Evolutionary conservation across 768 basidiomycete species (phyloP).

Genomic region (Mycena floridula): DNA sequence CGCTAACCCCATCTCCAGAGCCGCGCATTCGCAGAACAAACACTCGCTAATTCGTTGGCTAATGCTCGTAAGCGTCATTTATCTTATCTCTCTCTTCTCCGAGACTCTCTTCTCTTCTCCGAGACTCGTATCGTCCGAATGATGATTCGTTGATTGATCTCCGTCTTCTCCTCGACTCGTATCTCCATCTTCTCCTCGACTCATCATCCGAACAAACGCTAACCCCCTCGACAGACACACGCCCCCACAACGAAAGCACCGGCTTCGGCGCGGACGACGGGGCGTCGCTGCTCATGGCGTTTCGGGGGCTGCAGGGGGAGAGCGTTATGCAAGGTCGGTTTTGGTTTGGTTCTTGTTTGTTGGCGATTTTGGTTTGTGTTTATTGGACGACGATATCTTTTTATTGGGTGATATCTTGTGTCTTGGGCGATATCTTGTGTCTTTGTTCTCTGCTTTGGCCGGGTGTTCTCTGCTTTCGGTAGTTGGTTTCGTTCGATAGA

Average conservation of each 20-base stretch:
- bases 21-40: constrained; percentile 64
- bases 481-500: too few species aligned
- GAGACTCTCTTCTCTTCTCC: too few species aligned
- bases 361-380: too few species aligned
- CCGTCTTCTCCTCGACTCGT: constrained; percentile 1
- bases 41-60: constrained; percentile 54
- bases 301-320: constrained; percentile 76
- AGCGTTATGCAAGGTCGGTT: constrained; percentile 65
- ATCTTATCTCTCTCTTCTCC: too few species aligned
- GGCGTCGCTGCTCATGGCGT: constrained; percentile 73
- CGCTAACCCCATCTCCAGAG: constrained; percentile 37
- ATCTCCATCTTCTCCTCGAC: constrained; percentile 41
- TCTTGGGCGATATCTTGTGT: too few species aligned
- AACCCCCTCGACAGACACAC: constrained; percentile 26
- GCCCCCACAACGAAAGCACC: constrained; percentile 30
- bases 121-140: too few species aligned
- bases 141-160: too few species aligned
- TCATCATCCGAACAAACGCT: constrained; percentile 42
- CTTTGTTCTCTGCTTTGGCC: too few species aligned
- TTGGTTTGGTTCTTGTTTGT: too few species aligned
- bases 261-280: constrained; percentile 82
- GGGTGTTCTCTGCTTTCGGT: too few species aligned
- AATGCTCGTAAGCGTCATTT: constrained; percentile 44
- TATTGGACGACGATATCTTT: too few species aligned
- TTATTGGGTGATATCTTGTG: too few species aligned